A percentile compares a stretch with the other conserved stretches of the same genome.
phyloP scores from a whole-genome alignment of 1,284 basidiomycete genomes.

The Cutaneotrichosporon sp. region DNA sequence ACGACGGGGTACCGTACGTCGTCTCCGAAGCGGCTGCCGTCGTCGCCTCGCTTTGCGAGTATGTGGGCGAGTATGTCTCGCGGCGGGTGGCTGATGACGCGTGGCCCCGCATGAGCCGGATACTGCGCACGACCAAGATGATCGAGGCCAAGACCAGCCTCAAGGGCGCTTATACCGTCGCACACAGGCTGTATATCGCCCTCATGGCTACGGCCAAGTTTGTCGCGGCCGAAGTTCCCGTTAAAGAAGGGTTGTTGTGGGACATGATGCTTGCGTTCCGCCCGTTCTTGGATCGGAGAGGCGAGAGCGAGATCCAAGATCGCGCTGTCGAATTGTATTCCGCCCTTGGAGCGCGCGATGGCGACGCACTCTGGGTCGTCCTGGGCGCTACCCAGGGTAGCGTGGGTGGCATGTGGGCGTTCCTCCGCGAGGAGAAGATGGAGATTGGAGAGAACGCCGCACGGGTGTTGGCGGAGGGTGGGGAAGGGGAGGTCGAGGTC shows the following conservation, averaged over 20 bases:
- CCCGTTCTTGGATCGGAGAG: constrained; percentile 66
- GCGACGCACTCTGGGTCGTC: constrained; percentile 78
- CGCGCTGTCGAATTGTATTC: constrained; percentile 66
- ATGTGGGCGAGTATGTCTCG: constrained; percentile 79
- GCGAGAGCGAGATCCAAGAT: constrained; percentile 69
- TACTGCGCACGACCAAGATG: constrained; percentile 62
- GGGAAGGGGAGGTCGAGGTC: background rate
- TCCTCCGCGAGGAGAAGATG: constrained; percentile 33
- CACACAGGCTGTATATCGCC: constrained; percentile 70
- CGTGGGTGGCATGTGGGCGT: constrained; percentile 30
- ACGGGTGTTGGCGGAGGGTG: background rate
- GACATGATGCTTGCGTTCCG: constrained; percentile 70
- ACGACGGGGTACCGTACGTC: constrained; percentile 71
- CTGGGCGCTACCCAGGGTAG: constrained; percentile 58
- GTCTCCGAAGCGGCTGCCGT: constrained; percentile 69
- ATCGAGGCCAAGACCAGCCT: constrained; percentile 67
- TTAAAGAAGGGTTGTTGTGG: constrained; percentile 71
- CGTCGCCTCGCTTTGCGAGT: constrained; percentile 64
- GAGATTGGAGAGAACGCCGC: constrained; percentile 18
- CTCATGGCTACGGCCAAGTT: constrained; percentile 69
- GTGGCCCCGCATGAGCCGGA: constrained; percentile 72
- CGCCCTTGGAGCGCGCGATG: constrained; percentile 63
- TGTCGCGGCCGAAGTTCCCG: constrained; percentile 63
- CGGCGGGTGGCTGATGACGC: constrained; percentile 79
- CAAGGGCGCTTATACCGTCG: constrained; percentile 60